phyloP scores from a whole-genome alignment of 345 rosid genomes.

The Rhodomyrtus tomentosa region DNA sequence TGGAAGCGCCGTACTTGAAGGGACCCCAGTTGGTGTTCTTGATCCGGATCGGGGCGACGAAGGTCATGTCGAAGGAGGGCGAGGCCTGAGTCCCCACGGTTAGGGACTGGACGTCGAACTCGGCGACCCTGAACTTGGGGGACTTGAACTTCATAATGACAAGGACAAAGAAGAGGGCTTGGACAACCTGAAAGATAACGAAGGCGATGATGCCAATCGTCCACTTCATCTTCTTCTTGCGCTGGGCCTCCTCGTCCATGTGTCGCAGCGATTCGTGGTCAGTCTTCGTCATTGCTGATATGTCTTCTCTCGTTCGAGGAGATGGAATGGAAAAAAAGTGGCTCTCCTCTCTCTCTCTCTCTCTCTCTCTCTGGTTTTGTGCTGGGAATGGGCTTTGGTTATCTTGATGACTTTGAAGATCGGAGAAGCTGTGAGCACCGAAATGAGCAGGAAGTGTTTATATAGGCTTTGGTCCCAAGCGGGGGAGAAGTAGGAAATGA shows the following conservation, averaged over 20 bases:
- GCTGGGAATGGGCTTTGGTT: not conserved
- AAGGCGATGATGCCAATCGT: slow-evolving; percentile 2
- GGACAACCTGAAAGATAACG: slow-evolving; percentile 7
- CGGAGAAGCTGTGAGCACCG: not conserved
- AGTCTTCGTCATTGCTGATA: not conserved
- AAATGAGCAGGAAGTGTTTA: not conserved
- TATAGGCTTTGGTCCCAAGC: not conserved
- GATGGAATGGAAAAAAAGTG: not conserved
- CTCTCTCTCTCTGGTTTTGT: too few species aligned
- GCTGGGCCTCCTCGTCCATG: not conserved
- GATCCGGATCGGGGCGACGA: not conserved
- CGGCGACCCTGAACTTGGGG: slow-evolving; percentile 10
- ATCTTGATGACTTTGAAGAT: not conserved
- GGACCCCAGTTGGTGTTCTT: slow-evolving; percentile 11
- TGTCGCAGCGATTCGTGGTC: not conserved
- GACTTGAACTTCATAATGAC: slow-evolving; percentile 5
- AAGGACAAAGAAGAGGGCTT: slow-evolving; percentile 5
- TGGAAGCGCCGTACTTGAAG: not conserved
- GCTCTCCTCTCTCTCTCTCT: too few species aligned
- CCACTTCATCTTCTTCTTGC: slow-evolving; percentile 11
- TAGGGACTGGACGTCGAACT: not conserved
- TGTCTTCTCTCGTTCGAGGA: not conserved
- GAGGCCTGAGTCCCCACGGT: not conserved
- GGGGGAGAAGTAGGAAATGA: not conserved
- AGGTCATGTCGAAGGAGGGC: not conserved